Evolutionary conservation across 1,139 yeast genomes (phyloP).

Genomic region (Taphrina communis): DNA sequence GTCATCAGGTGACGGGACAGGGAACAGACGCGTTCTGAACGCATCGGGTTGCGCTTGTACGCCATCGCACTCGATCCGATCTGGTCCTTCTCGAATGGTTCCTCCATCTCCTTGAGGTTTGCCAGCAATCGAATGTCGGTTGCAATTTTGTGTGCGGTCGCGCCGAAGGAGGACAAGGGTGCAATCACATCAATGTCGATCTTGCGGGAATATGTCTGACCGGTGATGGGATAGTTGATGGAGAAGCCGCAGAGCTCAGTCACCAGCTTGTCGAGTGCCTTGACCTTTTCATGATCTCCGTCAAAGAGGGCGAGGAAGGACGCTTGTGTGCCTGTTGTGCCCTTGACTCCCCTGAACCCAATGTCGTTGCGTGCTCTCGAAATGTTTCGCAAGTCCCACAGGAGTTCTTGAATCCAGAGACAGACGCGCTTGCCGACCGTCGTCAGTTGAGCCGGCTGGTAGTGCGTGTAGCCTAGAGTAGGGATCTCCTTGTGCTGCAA

Average conservation of each 20-base stretch:
- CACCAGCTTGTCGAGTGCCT: conserved; percentile 85
- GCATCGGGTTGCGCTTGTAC: conserved; percentile 99
- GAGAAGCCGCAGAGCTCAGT: conserved; percentile 93
- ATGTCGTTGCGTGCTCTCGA: conserved; percentile 94
- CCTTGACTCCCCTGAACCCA: conserved; percentile 98
- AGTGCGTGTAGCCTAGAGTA: conserved; percentile 98
- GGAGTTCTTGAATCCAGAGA: conserved; percentile 93
- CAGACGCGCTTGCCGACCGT: conserved; percentile 99
- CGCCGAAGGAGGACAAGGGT: conserved; percentile 94
- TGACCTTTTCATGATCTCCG: conserved; percentile 89
- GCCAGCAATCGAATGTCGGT: conserved; percentile 96
- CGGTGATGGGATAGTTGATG: conserved; percentile 94
- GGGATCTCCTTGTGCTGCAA: conserved; percentile 92
- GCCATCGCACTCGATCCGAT: conserved; percentile 99
- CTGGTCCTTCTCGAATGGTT: conserved; percentile 96
- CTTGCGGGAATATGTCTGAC: conserved; percentile 97
- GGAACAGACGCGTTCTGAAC: conserved; percentile 98
- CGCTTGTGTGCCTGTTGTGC: conserved; percentile 99
- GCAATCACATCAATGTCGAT: conserved; percentile 93
- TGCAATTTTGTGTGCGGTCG: conserved; percentile 96
- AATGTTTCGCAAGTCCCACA: conserved; percentile 97
- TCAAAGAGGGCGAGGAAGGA: conserved; percentile 93
- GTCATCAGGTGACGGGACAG: conserved; percentile 94
- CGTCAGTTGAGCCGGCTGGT: conserved; percentile 98
- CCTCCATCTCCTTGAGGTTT: conserved; percentile 95